Evolutionary conservation across 2,329 filamentous ascomycete genomes (phyloP).

Genomic region (Venturia carpophila): DNA sequence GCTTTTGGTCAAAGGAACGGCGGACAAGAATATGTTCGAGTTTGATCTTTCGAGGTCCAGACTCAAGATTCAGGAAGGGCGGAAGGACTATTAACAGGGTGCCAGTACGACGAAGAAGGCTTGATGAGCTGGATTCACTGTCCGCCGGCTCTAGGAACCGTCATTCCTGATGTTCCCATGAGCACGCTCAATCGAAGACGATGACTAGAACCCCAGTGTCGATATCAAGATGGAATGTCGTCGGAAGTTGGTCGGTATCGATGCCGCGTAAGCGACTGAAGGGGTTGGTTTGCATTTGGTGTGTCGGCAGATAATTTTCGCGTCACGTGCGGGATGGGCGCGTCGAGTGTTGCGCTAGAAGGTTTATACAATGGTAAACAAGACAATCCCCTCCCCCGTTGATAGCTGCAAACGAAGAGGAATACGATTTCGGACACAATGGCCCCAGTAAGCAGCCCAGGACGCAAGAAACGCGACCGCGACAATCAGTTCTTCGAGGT

Average conservation of each 20-base stretch:
- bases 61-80: neutral
- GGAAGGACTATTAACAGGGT: neutral
- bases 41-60: neutral
- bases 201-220: neutral
- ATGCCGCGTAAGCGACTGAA: neutral
- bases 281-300: neutral
- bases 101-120: neutral
- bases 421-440: neutral
- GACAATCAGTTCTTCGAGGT: conserved; percentile 13
- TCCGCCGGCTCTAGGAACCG: neutral
- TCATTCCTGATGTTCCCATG: neutral
- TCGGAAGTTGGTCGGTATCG: neutral
- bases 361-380: neutral
- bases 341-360: conserved; percentile 1
- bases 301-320: neutral
- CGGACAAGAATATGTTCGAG: neutral
- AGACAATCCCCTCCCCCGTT: neutral
- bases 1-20: too few species aligned
- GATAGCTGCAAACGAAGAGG: neutral
- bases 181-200: neutral
- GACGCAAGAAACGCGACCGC: conserved; percentile 15
- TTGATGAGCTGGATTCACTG: neutral
- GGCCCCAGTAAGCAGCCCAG: neutral
- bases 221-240: neutral
- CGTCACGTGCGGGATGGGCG: neutral